Conservation (phyloP, 73 alveolate species). For the Effrenium voratum region DNA sequence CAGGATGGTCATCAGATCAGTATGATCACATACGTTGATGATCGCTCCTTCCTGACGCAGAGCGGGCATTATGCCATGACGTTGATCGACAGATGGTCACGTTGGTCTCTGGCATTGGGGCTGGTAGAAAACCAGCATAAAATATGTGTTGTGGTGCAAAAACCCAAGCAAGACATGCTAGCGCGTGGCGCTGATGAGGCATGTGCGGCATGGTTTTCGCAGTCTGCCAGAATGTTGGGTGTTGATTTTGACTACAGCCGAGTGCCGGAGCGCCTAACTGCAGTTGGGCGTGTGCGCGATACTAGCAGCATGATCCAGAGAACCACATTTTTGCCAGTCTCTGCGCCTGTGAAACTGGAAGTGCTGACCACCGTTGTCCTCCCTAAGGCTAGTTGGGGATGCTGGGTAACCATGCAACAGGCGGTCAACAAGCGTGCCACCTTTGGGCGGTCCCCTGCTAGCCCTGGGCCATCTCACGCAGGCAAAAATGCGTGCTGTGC, state of each 20-base stretch:
- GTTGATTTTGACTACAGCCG: slow-evolving; percentile 20
- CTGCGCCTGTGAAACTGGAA: background rate
- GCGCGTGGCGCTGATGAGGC: background rate
- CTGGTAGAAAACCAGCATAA: background rate
- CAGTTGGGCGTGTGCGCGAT: background rate
- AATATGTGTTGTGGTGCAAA: background rate
- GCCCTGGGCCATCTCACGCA: background rate
- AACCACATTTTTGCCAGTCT: background rate
- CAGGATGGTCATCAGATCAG: background rate
- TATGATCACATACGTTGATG: slow-evolving; percentile 11
- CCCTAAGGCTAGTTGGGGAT: slow-evolving; percentile 30
- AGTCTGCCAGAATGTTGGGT: slow-evolving; percentile 5
- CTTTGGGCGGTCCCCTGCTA: background rate
- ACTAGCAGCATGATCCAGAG: background rate
- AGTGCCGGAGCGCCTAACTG: background rate
- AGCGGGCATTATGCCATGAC: background rate
- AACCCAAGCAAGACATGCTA: background rate
- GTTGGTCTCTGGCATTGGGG: background rate
- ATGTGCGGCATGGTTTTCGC: background rate
- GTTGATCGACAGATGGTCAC: slow-evolving; percentile 4
- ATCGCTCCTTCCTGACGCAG: background rate
- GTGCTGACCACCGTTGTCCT: background rate
- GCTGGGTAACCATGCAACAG: background rate
- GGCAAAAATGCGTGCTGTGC: background rate
- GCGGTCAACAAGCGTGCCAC: background rate